phyloP scores from a whole-genome alignment of 2,329 filamentous ascomycete species.

The Sporothrix brunneoviolacea region DNA sequence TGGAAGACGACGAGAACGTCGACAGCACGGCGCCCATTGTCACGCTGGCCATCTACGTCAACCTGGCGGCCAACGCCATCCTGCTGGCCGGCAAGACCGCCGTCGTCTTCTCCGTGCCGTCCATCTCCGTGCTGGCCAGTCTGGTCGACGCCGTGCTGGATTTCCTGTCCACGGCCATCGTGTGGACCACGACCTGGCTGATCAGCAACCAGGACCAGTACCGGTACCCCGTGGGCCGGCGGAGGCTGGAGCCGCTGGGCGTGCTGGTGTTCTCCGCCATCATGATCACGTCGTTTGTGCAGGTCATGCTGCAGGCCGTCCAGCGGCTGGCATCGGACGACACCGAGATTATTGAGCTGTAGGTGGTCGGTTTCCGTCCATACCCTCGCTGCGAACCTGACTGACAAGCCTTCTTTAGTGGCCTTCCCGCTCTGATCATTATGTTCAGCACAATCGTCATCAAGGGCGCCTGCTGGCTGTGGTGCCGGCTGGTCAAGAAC shows the following conservation, averaged over 20 bases:
- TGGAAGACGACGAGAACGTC: conserved; percentile 57
- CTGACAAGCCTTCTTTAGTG: conserved; percentile 25
- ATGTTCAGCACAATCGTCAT: conserved; percentile 77
- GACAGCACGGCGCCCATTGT: conserved; percentile 71
- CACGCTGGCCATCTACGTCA: conserved; percentile 81
- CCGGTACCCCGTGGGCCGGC: conserved; percentile 70
- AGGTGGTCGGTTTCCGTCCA: not conserved
- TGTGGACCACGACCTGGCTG: conserved; percentile 69
- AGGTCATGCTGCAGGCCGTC: conserved; percentile 66
- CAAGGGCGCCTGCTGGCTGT: conserved; percentile 77
- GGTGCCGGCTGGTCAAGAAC: conserved; percentile 80
- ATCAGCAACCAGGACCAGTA: conserved; percentile 69
- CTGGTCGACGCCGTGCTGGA: conserved; percentile 75
- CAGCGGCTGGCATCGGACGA: conserved; percentile 55
- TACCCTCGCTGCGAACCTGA: no score
- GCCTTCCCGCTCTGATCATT: conserved; percentile 65
- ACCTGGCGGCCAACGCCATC: conserved; percentile 69
- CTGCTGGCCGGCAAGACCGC: conserved; percentile 70
- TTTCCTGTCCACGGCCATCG: conserved; percentile 74
- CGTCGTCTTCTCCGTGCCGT: conserved; percentile 71
- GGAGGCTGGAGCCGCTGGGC: conserved; percentile 69
- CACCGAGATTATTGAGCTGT: conserved; percentile 64
- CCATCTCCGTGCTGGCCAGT: conserved; percentile 72
- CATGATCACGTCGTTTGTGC: conserved; percentile 79
- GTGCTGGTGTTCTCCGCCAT: conserved; percentile 77